Conservation (phyloP, 208 protist species). For the Crithidia acanthocephali region DNA sequence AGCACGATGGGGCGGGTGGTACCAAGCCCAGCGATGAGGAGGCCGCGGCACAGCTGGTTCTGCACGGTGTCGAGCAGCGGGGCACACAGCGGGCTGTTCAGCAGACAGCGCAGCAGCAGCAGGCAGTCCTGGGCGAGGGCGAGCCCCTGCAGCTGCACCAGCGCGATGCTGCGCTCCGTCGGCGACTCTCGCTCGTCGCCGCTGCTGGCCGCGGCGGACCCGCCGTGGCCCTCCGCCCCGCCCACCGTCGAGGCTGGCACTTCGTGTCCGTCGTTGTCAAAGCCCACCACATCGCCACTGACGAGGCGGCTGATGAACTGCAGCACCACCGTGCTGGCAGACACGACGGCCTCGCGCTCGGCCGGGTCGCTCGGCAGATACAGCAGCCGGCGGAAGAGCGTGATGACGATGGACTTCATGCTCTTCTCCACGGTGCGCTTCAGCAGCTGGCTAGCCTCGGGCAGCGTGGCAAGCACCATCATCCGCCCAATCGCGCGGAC, state of each 20-base stretch:
- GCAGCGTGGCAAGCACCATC: constrained; percentile 32
- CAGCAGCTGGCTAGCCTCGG: constrained; percentile 28
- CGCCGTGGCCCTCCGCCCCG: neutral
- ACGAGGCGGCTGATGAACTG: constrained; percentile 59
- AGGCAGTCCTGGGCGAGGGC: constrained; percentile 69
- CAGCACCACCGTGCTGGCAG: constrained; percentile 35
- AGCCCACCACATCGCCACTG: constrained; percentile 38
- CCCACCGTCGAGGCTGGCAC: constrained; percentile 15
- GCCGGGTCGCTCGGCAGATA: constrained; percentile 1
- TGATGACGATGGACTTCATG: constrained; percentile 33
- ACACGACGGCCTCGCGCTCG: constrained; percentile 18
- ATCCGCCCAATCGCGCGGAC: constrained; percentile 35
- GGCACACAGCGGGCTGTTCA: constrained; percentile 11
- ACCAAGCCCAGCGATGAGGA: constrained; percentile 70
- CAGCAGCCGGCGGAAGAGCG: constrained; percentile 27
- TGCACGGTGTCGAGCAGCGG: constrained; percentile 59
- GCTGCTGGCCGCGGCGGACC: constrained; percentile 21
- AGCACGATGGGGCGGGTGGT: constrained; percentile 80
- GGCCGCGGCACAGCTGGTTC: constrained; percentile 74
- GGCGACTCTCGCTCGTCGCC: constrained; percentile 24
- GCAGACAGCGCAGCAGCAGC: constrained; percentile 41
- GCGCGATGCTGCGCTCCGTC: constrained; percentile 28
- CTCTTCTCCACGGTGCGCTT: constrained; percentile 35
- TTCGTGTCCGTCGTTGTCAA: constrained; percentile 39
- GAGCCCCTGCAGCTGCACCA: constrained; percentile 82